These are phyloP conservation scores for Coemansia sp. DNA, from an alignment of 192 early-diverging fungal genomes.

Conservation along the genomic window DNA sequence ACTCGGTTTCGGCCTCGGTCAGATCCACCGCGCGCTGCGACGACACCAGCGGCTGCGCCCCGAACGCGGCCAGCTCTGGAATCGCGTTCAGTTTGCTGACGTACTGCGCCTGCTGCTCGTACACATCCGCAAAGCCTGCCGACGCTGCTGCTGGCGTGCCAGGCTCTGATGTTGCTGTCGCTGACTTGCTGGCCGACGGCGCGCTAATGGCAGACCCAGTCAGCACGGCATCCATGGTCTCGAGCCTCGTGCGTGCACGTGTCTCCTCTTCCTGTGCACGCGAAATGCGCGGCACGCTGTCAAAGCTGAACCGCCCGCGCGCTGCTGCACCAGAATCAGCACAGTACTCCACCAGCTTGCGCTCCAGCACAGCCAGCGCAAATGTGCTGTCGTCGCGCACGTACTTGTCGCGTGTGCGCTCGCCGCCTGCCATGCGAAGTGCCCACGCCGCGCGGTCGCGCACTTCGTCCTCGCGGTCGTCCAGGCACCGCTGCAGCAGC, in stretches of 20 bases:
- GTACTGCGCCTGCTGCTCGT: conserved; percentile 67
- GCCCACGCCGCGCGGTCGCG: conserved; percentile 92
- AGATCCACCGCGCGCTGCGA: conserved; percentile 71
- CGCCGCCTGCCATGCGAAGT: conserved; percentile 74
- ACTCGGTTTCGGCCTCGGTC: conserved; percentile 95
- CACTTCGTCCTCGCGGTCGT: conserved; percentile 98
- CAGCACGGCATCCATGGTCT: conserved; percentile 48
- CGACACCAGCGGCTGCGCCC: conserved; percentile 71
- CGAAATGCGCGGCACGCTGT: conserved; percentile 75
- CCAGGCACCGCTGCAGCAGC: conserved; percentile 88
- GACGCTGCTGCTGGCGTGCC: conserved; percentile 10
- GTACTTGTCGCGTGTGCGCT: conserved; percentile 64
- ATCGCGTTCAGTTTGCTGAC: conserved; percentile 75
- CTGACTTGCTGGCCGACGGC: conserved; percentile 5
- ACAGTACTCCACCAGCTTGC: conserved; percentile 84
- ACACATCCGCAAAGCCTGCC: conserved; percentile 29
- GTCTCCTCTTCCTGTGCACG: conserved; percentile 84
- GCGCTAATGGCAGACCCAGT: conserved; percentile 40
- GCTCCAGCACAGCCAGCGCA: conserved; percentile 81
- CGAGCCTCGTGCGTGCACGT: conserved; percentile 58
- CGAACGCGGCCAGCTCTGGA: conserved; percentile 81
- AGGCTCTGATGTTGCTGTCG: conserved; percentile 3
- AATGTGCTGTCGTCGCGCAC: conserved; percentile 85
- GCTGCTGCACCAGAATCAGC: conserved; percentile 62
- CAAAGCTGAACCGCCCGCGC: conserved; percentile 73